Evolutionary conservation across 192 early-diverging fungal genomes (phyloP).

Genomic region (Gonapodya prolifera): DNA sequence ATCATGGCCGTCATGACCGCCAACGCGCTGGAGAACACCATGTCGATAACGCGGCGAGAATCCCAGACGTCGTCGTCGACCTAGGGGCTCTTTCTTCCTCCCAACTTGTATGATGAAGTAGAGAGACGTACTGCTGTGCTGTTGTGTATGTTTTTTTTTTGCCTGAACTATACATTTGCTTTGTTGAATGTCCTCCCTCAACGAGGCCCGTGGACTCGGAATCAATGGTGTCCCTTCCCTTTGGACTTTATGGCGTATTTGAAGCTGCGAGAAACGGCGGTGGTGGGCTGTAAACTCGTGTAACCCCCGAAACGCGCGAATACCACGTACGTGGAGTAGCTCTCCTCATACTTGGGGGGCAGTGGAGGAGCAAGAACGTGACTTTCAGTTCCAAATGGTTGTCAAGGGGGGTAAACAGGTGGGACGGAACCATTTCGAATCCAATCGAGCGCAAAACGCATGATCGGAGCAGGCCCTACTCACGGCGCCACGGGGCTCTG

Average conservation of each 20-base stretch:
- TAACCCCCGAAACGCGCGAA: too few species aligned
- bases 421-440: too few species aligned
- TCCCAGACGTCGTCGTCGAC: neutral
- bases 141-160: too few species aligned
- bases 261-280: neutral
- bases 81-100: neutral
- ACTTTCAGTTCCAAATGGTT: too few species aligned
- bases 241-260: neutral
- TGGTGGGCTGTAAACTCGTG: too few species aligned
- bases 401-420: neutral
- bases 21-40: neutral
- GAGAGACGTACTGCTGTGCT: too few species aligned
- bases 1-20: neutral
- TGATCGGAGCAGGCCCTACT: neutral
- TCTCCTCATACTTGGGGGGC: neutral
- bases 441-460: neutral
- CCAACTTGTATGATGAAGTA: too few species aligned
- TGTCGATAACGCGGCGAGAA: neutral
- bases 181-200: too few species aligned
- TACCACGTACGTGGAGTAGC: neutral
- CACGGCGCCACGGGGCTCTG: neutral
- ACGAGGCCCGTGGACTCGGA: too few species aligned
- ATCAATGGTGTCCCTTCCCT: too few species aligned
- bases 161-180: too few species aligned
- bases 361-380: neutral